These are phyloP conservation scores for Chlorociboria aeruginascens DNA, from an alignment of 495 filamentous ascomycete genomes.

Conservation along the genomic window DNA sequence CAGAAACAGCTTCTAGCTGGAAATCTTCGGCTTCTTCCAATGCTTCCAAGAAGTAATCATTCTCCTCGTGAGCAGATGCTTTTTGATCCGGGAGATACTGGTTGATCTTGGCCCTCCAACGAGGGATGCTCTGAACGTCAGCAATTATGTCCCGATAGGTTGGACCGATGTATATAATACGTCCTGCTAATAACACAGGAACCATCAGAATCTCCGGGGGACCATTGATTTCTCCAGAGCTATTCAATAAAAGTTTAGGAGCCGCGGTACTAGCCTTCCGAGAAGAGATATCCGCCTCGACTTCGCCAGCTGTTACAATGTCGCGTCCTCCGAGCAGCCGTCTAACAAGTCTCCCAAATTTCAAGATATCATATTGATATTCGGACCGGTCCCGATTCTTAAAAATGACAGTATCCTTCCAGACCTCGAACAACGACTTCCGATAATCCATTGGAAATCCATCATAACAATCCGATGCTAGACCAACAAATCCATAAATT, in stretches of 20 bases:
- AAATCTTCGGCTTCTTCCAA: background rate
- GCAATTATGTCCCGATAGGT: background rate
- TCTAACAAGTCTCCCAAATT: background rate
- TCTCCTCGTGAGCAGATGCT: background rate
- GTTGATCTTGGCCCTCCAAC: background rate
- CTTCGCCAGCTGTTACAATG: background rate
- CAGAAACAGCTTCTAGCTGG: background rate
- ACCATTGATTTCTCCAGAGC: too few species aligned
- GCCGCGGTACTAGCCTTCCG: background rate
- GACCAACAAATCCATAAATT: conserved; percentile 4
- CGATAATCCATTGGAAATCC: conserved; percentile 4
- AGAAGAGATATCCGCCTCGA: background rate
- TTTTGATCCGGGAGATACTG: background rate
- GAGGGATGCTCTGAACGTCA: background rate
- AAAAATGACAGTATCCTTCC: background rate
- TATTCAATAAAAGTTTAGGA: too few species aligned
- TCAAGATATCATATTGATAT: background rate
- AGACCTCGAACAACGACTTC: conserved; percentile 4
- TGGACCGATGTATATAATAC: background rate
- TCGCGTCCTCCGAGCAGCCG: background rate
- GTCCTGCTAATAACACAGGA: background rate
- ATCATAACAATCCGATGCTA: conserved; percentile 1
- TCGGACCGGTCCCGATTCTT: background rate
- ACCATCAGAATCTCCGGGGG: background rate
- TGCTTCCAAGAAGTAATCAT: background rate